Conservation (phyloP, 352 stramenopile species). For the Phytophthora hybrid region DNA sequence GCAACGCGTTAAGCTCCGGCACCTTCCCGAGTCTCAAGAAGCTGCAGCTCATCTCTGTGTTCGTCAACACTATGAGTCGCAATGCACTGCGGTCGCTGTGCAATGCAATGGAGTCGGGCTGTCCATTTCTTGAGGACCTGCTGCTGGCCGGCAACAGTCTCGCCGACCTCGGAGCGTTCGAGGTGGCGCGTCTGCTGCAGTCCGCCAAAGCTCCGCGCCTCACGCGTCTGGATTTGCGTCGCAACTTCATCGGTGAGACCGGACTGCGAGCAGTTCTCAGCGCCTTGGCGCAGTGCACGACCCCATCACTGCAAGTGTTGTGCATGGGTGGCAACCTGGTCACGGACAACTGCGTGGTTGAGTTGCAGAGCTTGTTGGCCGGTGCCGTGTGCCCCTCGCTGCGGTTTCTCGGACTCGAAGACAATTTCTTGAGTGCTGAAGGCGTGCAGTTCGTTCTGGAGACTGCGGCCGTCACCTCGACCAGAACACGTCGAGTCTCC, state of each 20-base stretch:
- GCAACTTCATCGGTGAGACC: conserved; percentile 78
- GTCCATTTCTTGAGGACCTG: conserved; percentile 59
- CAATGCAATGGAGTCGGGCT: conserved; percentile 47
- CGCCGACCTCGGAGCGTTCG: conserved; percentile 56
- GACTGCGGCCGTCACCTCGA: conserved; percentile 55
- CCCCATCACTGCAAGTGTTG: conserved; percentile 61
- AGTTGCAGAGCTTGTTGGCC: conserved; percentile 54
- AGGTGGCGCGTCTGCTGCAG: conserved; percentile 58
- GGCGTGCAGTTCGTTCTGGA: conserved; percentile 74
- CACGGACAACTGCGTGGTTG: conserved; percentile 75
- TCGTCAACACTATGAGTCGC: conserved; percentile 68
- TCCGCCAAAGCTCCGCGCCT: conserved; percentile 45
- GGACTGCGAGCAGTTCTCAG: conserved; percentile 55
- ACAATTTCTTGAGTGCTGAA: conserved; percentile 79
- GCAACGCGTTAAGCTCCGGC: conserved; percentile 43
- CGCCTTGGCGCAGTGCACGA: conserved; percentile 35
- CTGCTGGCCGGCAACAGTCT: conserved; percentile 76
- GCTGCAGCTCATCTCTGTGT: conserved; percentile 77
- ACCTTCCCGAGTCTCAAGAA: conserved; percentile 53
- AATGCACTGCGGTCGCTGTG: conserved; percentile 60
- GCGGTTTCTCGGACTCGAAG: conserved; percentile 79
- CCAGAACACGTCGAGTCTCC: conserved; percentile 59
- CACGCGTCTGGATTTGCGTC: conserved; percentile 65
- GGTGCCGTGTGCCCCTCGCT: conserved; percentile 52
- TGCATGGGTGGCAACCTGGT: conserved; percentile 86